A percentile compares a stretch with the other conserved stretches of the same genome.
These are phyloP conservation scores for Colletotrichum karsti DNA, from an alignment of 2,329 filamentous ascomycete genomes.

Conservation along the genomic window DNA sequence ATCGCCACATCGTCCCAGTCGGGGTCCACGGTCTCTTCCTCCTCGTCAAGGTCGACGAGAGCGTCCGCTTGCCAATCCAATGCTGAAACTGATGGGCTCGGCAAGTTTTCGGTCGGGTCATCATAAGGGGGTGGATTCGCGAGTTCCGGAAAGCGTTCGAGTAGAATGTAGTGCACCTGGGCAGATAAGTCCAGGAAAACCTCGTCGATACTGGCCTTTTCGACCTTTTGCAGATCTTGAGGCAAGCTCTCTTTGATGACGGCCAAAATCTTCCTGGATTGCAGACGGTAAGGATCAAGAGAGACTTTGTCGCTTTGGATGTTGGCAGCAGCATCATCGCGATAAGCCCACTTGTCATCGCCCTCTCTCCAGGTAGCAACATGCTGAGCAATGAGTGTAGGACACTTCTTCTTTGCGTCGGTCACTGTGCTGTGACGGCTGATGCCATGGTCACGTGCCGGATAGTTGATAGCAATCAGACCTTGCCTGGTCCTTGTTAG, in stretches of 20 bases:
- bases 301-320: slow-evolving; percentile 94
- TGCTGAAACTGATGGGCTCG: slow-evolving; percentile 72
- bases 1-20: slow-evolving; percentile 97
- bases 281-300: slow-evolving; percentile 87
- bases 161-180: slow-evolving; percentile 78
- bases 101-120: slow-evolving; percentile 75
- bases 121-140: slow-evolving; percentile 74
- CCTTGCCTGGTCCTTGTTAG: slow-evolving; percentile 70
- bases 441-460: slow-evolving; percentile 83
- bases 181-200: slow-evolving; percentile 93
- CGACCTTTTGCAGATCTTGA: slow-evolving; percentile 73
- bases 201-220: slow-evolving; percentile 96
- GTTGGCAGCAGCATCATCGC: slow-evolving; percentile 79
- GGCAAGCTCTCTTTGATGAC: slow-evolving; percentile 80
- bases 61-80: slow-evolving; percentile 87
- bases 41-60: slow-evolving; percentile 80
- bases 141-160: slow-evolving; percentile 82
- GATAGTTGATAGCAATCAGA: slow-evolving; percentile 96
- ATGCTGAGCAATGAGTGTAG: slow-evolving; percentile 85
- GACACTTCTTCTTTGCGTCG: slow-evolving; percentile 89
- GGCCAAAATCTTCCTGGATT: slow-evolving; percentile 84
- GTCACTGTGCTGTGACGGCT: slow-evolving; percentile 79
- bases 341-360: slow-evolving; percentile 91
- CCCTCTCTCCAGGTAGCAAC: slow-evolving; percentile 96
- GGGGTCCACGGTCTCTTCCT: slow-evolving; percentile 80